A percentile compares a stretch with the other conserved stretches of the same genome.
Conservation (phyloP, 2,329 filamentous ascomycete species). For the Magnaporthiopsis rhizophila region DNA sequence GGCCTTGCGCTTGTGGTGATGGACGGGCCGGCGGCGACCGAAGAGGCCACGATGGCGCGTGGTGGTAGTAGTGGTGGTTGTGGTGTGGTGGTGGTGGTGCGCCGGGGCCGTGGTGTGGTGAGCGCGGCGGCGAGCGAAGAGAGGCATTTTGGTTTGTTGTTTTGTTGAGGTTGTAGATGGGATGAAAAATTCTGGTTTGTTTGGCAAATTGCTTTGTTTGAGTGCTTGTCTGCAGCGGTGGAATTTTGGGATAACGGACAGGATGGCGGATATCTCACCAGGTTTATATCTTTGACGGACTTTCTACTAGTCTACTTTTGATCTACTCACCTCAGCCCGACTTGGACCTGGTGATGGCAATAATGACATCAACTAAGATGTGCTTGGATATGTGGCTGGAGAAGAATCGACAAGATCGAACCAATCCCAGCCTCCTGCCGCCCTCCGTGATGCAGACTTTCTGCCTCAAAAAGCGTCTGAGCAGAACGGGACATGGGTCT, state of each 20-base stretch:
- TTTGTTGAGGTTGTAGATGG: neutral
- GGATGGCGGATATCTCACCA: neutral
- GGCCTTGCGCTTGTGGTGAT: conserved; percentile 60
- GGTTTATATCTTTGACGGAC: conserved; percentile 5
- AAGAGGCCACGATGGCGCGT: conserved; percentile 6
- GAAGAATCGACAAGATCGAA: neutral
- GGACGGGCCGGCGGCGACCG: conserved; percentile 15
- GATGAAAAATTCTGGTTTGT: neutral
- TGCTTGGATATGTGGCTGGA: conserved; percentile 2
- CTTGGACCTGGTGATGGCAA: too few relatives aligned
- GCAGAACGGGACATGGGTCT: neutral
- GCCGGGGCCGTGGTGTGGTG: conserved; percentile 3
- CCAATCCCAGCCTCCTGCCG: neutral
- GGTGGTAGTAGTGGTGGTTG: conserved; percentile 7
- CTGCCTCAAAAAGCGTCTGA: neutral
- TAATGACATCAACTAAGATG: conserved; percentile 7
- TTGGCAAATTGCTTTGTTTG: conserved; percentile 6
- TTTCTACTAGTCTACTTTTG: neutral
- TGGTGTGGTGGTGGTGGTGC: conserved; percentile 6
- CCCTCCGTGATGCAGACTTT: neutral
- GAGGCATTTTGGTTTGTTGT: conserved; percentile 7
- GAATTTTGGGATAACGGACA: neutral
- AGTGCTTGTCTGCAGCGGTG: neutral
- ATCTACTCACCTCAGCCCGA: neutral
- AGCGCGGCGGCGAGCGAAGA: conserved; percentile 3